Evolutionary conservation across 2,329 filamentous ascomycete genomes (phyloP), one percentile per base, ranked within the genome.

Genomic region (Neurospora sp.): DNA sequence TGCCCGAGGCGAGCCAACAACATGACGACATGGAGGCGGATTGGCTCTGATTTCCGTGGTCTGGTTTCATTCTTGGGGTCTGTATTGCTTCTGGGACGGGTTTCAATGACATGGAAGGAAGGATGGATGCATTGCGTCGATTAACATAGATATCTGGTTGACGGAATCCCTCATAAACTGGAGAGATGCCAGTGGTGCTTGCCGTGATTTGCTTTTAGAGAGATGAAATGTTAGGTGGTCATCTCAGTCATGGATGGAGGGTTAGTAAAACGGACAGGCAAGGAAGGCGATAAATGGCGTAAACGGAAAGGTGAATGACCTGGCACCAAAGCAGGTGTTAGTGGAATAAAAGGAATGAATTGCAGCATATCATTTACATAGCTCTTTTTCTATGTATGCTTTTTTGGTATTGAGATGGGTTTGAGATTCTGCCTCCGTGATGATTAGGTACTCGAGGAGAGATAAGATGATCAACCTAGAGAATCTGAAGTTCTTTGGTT

Each of bases 1-100:
- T 62, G 52, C 13, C 52, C 28, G 52, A 88, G 78, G 80, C 81
- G 11, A 80, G 80, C 40, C 67, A 38, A 62, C 52, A 62, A 1
- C 52, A 62, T n/a, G 52, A 62, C 28, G 28, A 62, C 0, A 36
- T 62, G 52, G 52, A 62, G 52, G 23, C 15, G 3, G 52, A 36
- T 1, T 62, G 52, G 52, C 6, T 62, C 15, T 62, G 52, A 62
- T 33, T 5, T 52, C 13, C 11, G 2, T 52, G 3, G 23, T 52
- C 17, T 62, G 7, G 28, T 33, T 62, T n/a, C 15, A 23, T 46
- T 36, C 52, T 17, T 17, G 17, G 33, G 52, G 15, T 62, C 8
- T 33, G 1, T 4, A 2, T 17, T 62, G 28, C 8, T 36, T 62
- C 2, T 36, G 28, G 28, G 28, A 5, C 4, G 13, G 23, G 23